Conservation (phyloP, 1,139 yeast genomes). For the Saccharomyces hybrid region DNA sequence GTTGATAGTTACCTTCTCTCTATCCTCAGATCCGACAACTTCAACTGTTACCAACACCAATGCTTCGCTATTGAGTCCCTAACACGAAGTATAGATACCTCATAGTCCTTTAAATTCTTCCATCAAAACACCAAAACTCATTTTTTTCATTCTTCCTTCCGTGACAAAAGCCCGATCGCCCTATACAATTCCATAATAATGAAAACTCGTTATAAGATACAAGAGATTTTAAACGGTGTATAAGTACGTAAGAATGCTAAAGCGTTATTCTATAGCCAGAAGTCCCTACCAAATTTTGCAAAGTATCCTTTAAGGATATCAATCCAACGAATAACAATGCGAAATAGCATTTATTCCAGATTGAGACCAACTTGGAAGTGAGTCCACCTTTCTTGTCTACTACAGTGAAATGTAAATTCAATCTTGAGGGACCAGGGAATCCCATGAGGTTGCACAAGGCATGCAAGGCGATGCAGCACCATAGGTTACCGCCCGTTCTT, state of each 20-base stretch:
- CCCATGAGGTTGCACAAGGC: constrained; percentile 73
- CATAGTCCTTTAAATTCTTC: not conserved
- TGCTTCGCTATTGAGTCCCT: not conserved
- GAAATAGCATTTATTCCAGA: constrained; percentile 23
- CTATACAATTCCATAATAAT: not conserved
- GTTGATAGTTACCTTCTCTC: not conserved
- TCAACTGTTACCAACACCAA: not conserved
- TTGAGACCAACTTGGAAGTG: constrained; percentile 7
- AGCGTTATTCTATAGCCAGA: not conserved
- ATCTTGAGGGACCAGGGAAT: constrained; percentile 43
- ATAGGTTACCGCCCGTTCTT: constrained; percentile 44
- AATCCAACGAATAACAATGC: constrained; percentile 16
- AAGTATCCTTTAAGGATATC: constrained; percentile 12
- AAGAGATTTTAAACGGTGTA: not conserved
- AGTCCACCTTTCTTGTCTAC: constrained; percentile 5
- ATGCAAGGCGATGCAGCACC: constrained; percentile 63
- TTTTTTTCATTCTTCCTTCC: not conserved
- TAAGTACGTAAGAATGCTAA: not conserved
- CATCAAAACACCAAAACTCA: not conserved
- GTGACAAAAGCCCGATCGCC: not conserved
- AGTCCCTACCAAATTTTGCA: not conserved
- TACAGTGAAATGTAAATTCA: constrained; percentile 14
- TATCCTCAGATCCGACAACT: not conserved
- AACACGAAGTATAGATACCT: not conserved
- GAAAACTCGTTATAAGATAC: not conserved